These are phyloP conservation scores for Tolypocladium capitatum DNA, from an alignment of 2,329 filamentous ascomycete genomes.

Conservation along the genomic window DNA sequence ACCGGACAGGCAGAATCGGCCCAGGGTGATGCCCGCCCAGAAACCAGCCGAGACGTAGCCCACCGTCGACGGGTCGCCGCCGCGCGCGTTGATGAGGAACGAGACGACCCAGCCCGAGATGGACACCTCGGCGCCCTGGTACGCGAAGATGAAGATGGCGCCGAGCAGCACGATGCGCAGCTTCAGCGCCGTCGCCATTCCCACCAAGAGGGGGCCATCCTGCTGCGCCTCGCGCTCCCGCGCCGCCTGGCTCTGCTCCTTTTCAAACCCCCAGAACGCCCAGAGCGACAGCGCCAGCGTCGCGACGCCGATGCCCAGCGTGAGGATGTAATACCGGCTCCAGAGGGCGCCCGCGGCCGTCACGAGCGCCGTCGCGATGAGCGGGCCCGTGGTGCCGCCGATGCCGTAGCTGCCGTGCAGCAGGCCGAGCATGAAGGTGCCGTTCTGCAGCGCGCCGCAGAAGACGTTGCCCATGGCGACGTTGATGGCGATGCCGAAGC, in stretches of 20 bases:
- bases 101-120: slow-evolving; percentile 82
- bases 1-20: slow-evolving; percentile 57
- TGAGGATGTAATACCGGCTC: slow-evolving; percentile 61
- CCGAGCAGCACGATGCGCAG: slow-evolving; percentile 55
- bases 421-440: slow-evolving; percentile 43
- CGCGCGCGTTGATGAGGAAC: slow-evolving; percentile 61
- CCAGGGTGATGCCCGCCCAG: slow-evolving; percentile 63
- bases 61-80: slow-evolving; percentile 55
- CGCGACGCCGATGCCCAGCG: slow-evolving; percentile 41
- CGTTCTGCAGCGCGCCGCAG: slow-evolving; percentile 38
- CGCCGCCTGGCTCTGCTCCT: slow-evolving; percentile 33
- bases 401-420: slow-evolving; percentile 57
- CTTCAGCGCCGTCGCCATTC: slow-evolving; percentile 35
- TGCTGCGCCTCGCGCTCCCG: slow-evolving; percentile 15
- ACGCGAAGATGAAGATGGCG: slow-evolving; percentile 71
- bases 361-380: slow-evolving; percentile 63
- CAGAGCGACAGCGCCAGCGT: slow-evolving; percentile 48
- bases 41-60: slow-evolving; percentile 68
- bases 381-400: slow-evolving; percentile 52
- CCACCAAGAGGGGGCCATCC: slow-evolving; percentile 16
- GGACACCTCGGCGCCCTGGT: slow-evolving; percentile 74
- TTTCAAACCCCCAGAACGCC: slow-evolving; percentile 58
- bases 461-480: slow-evolving; percentile 48
- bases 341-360: slow-evolving; percentile 45
- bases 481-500: slow-evolving; percentile 42